A percentile compares a stretch with the other conserved stretches of the same genome.
These are phyloP conservation scores for Areca catechu DNA, from an alignment of 176 grass and related monocot species.

Conservation along the genomic window DNA sequence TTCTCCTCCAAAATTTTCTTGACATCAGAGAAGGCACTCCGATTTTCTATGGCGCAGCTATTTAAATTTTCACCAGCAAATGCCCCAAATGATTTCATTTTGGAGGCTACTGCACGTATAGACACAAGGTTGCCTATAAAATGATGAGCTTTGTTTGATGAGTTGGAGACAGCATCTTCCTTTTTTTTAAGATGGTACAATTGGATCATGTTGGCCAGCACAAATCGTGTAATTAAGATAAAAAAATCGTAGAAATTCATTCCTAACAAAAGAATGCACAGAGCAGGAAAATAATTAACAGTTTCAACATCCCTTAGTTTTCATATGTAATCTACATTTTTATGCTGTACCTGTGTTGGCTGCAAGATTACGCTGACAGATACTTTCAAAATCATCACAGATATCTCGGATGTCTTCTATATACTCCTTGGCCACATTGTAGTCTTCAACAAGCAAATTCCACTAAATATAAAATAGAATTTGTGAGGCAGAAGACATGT, in stretches of 20 bases:
- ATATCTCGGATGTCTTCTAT: conserved; percentile 97
- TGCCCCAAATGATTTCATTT: conserved; percentile 56
- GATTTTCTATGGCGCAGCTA: conserved; percentile 56
- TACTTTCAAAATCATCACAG: conserved; percentile 74
- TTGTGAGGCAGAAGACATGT: not conserved
- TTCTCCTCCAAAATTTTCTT: conserved; percentile 54
- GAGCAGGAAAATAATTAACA: conserved; percentile 15
- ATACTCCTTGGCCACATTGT: conserved; percentile 89
- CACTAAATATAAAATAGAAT: conserved; percentile 28
- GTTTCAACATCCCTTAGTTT: not conserved
- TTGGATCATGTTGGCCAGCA: conserved; percentile 52
- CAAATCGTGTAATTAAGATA: conserved; percentile 61
- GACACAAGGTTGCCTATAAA: conserved; percentile 55
- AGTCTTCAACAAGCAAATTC: conserved; percentile 88
- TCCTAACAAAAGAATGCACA: conserved; percentile 35
- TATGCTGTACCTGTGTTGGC: conserved; percentile 68
- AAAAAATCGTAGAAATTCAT: conserved; percentile 99
- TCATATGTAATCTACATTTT: not conserved
- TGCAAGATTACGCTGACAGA: conserved; percentile 85
- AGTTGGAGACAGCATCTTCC: conserved; percentile 17
- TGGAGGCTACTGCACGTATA: conserved; percentile 48
- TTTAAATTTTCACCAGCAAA: conserved; percentile 49
- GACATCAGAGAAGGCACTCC: conserved; percentile 57
- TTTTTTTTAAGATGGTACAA: conserved; percentile 42
- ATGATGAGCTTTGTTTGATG: conserved; percentile 23